Percentiles rank a stretch among this genome's conserved stretches.
These are phyloP conservation scores for Pseudonitzschia multistriata DNA, from an alignment of 108 stramenopile species.

Conservation along the genomic window DNA sequence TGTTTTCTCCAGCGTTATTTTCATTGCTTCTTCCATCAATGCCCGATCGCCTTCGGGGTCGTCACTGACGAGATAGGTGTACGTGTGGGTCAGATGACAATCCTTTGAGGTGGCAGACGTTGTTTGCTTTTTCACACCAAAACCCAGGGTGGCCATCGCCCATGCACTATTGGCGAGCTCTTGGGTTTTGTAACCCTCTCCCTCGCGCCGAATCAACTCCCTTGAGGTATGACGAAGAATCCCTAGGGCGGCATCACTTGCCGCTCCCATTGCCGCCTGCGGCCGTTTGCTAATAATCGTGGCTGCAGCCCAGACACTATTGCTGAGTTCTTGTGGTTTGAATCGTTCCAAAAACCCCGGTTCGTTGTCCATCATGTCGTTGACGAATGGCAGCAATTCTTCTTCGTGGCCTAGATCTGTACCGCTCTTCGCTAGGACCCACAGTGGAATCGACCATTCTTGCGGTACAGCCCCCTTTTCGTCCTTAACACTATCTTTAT, in stretches of 20 bases:
- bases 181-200: conserved; percentile 65
- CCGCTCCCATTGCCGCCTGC: conserved; percentile 9
- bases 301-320: conserved; percentile 75
- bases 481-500: not conserved
- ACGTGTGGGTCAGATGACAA: conserved; percentile 25
- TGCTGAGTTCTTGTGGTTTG: conserved; percentile 77
- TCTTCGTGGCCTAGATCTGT: conserved; percentile 36
- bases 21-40: conserved; percentile 40
- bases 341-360: conserved; percentile 51
- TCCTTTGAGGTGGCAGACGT: not conserved
- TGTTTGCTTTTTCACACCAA: conserved; percentile 47
- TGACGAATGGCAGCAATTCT: conserved; percentile 51
- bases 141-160: conserved; percentile 76
- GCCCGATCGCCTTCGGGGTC: conserved; percentile 49
- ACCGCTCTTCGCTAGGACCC: conserved; percentile 76
- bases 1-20: conserved; percentile 43
- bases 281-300: conserved; percentile 59
- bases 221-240: conserved; percentile 59
- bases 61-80: conserved; percentile 53
- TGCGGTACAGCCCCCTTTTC: conserved; percentile 33
- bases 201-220: conserved; percentile 35
- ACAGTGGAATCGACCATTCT: conserved; percentile 71
- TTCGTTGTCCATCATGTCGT: conserved; percentile 53
- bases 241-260: conserved; percentile 41
- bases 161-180: conserved; percentile 61